Base-by-base conservation (phyloP, 805 yeast species). In the Pichia phayaonensis region DNA sequence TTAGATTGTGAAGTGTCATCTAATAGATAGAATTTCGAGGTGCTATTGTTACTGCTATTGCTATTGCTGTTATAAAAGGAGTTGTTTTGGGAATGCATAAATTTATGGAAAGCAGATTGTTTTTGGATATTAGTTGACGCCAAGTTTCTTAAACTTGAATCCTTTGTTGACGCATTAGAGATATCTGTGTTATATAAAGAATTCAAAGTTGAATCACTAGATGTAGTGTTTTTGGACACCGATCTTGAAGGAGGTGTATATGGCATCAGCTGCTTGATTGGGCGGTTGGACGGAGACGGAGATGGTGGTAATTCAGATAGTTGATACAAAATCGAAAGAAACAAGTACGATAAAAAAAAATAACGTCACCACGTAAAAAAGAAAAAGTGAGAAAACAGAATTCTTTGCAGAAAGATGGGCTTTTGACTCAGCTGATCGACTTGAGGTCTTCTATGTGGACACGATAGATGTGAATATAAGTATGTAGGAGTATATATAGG, bases 1-100 rank as follows among this genome's bases (percentile, higher is more conserved):
- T 27, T 40, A 26, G 56, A 54, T 8, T 49, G 39, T 5, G 54
- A 45, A 18, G 48, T 49, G n/a, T 54, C 48, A 45, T 48, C 57
- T 36, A 54, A 4, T 2, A 54, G 22, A 29, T 54, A 54, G 38
- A 54, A 54, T 38, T 50, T 49, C 7, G 52, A 47, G 8, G 40
- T 43, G 1, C 51, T 44, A 23, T 29, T 36, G 12, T 39, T 44
- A 34, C 45, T 49, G 13, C 42, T 40, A 40, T 42, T 40, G n/a
- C 11, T n/a, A 34, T 34, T 34, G 20, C 12, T 34, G n/a, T 8
- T 34, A 34, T 34, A 34, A 34, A 43, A 44, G 13, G 53, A 46
- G 8, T 40, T 44, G 21, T 43, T 46, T 29, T 50, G 47, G n/a
- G 44, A 36, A 21, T 44, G 29, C 46, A 50, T 47, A 12, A 50